Evolutionary conservation across 1,284 basidiomycete genomes (phyloP).

Genomic region (Microbotryum violaceum): DNA sequence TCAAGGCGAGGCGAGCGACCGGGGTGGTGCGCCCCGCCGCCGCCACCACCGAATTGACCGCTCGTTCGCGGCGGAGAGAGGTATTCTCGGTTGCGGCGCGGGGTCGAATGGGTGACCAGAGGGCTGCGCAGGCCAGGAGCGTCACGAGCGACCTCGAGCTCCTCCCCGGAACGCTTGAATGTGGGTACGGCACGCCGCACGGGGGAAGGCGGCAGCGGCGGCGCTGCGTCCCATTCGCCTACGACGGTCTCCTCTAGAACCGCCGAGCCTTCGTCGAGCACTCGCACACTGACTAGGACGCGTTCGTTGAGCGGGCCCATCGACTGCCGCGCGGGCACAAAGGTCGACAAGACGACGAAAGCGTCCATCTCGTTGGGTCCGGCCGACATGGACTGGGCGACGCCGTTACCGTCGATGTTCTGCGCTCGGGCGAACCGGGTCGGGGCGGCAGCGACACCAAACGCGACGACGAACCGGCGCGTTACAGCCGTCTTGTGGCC

Average conservation of each 20-base stretch:
- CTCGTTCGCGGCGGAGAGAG: not conserved
- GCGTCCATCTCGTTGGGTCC: conserved; percentile 24
- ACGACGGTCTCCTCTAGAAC: conserved; percentile 20
- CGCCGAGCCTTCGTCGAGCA: conserved; percentile 11
- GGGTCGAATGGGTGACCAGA: too few relatives aligned
- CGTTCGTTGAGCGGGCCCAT: conserved; percentile 23
- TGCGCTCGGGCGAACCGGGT: conserved; percentile 24
- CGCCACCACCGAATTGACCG: not conserved
- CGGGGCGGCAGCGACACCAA: conserved; percentile 13
- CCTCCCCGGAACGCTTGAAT: conserved; percentile 26
- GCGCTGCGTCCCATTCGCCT: conserved; percentile 23
- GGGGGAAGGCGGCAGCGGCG: conserved; percentile 1
- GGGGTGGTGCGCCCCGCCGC: not conserved
- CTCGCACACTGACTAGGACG: conserved; percentile 16
- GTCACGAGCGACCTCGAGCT: conserved; percentile 13
- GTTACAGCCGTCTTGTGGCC: not conserved
- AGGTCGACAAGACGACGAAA: conserved; percentile 28
- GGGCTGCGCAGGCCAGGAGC: conserved; percentile 15
- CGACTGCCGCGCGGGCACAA: conserved; percentile 13
- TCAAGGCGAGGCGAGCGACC: not conserved
- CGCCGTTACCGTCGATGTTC: conserved; percentile 28
- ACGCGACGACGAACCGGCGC: conserved; percentile 23
- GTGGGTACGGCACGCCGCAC: not conserved
- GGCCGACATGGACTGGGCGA: conserved; percentile 28
- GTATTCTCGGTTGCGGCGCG: not conserved